These are phyloP conservation scores for Rhynchospora breviuscula DNA, from an alignment of 176 grass and related monocot species.

Conservation along the genomic window DNA sequence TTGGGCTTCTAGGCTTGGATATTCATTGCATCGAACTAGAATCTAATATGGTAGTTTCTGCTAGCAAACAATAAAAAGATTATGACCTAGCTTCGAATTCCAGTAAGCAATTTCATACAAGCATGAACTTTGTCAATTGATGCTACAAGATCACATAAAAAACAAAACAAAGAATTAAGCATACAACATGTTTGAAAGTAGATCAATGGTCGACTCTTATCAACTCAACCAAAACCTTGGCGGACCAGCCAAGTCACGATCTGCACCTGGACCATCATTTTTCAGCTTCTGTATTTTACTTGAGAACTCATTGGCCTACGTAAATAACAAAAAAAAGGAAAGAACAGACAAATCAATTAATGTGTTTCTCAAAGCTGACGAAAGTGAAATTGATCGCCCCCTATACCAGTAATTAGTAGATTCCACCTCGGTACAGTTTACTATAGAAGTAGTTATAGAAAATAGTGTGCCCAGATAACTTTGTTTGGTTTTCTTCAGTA, in stretches of 20 bases:
- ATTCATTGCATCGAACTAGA: not conserved
- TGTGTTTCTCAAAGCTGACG: not conserved
- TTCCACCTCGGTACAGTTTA: slow-evolving; percentile 6
- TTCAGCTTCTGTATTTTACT: slow-evolving; percentile 81
- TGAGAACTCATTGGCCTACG: slow-evolving; percentile 87
- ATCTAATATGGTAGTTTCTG: not conserved
- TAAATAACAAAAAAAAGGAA: not conserved
- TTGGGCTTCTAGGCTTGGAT: too few species aligned
- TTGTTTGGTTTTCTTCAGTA: not conserved
- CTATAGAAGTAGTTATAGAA: not conserved
- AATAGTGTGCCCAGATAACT: slow-evolving; percentile 16
- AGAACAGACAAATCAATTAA: not conserved
- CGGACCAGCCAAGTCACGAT: slow-evolving; percentile 37
- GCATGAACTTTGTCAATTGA: not conserved
- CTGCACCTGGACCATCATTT: slow-evolving; percentile 44
- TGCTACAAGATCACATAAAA: not conserved
- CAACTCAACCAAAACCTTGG: slow-evolving; percentile 76
- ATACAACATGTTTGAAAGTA: not conserved
- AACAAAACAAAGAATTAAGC: not conserved
- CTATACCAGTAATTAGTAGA: slow-evolving; percentile 12
- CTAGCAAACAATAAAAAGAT: not conserved
- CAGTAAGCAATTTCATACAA: not conserved
- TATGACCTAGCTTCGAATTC: not conserved
- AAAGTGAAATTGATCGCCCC: slow-evolving; percentile 13
- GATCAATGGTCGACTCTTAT: slow-evolving; percentile 12